Conservation (phyloP, 2,329 filamentous ascomycete species). For the Alternaria gansuensis region DNA sequence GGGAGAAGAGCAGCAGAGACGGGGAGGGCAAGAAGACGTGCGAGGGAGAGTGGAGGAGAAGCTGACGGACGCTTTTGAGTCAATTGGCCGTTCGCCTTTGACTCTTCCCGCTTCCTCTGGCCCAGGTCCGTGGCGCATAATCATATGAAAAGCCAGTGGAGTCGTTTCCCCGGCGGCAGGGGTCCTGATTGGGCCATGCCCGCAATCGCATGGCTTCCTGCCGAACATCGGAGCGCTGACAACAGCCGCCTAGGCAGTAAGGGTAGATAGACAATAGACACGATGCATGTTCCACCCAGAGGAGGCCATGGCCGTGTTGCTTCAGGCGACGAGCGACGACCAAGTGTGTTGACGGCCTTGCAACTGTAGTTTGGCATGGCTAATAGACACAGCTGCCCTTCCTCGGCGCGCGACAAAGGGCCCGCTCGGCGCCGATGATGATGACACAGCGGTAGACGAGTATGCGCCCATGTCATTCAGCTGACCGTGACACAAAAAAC, state of each 20-base stretch:
- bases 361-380: neutral
- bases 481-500: constrained; percentile 13
- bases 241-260: constrained; percentile 5
- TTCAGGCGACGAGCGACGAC: constrained; percentile 46
- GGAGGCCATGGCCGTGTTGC: constrained; percentile 42
- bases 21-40: constrained; percentile 21
- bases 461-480: constrained; percentile 21
- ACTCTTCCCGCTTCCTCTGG: constrained; percentile 17
- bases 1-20: constrained; percentile 11
- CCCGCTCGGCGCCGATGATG: constrained; percentile 68
- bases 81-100: constrained; percentile 23
- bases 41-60: neutral
- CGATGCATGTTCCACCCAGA: constrained; percentile 26
- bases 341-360: constrained; percentile 26
- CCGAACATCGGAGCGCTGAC: constrained; percentile 25
- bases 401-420: constrained; percentile 78
- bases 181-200: constrained; percentile 25
- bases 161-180: constrained; percentile 12
- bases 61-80: constrained; percentile 28
- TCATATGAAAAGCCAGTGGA: constrained; percentile 23
- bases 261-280: neutral
- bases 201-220: constrained; percentile 13
- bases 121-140: constrained; percentile 20
- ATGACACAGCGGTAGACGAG: constrained; percentile 75
- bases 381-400: constrained; percentile 59